Base-by-base conservation (phyloP, 228 moss, liverwort and hornwort genomes). In the Sphagnum magellanicum region DNA sequence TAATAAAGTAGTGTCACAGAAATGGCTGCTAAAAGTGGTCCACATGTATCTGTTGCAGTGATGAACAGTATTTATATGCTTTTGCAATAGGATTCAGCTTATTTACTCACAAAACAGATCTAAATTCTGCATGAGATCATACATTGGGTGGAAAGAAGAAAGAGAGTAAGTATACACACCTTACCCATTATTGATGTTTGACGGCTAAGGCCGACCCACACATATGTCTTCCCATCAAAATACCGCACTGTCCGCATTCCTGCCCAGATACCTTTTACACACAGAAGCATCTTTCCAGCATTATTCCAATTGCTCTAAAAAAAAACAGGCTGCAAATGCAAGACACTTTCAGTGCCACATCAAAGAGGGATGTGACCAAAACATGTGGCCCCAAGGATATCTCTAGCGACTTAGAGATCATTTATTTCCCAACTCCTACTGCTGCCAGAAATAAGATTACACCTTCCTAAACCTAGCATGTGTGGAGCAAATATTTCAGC, bases 201-300 rank as follows among this genome's bases (percentile, higher is more conserved):
- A 66, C 74, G 91, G 72, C 98, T 98, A 71, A 98, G 78, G 8
- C 98, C 98, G 49, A 94, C 94, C 98, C 98, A 98, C 50, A 73
- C 83, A 74, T 91, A 94, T 6, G 80, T 90, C 80, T 98, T 98
- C 17, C 98, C 94, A 72, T 94, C 92, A 75, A 98, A 98, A 74
- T 94, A 98, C 1, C 82, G 67, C 51, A 98, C 98, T 16, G 94
- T 94, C 74, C 77, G 82, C 79, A 98, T 87, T 59, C 98, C 98
- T 50, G 90, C 90, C 98, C 98, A 98, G 68, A 98, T 98, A 52
- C 98, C 97, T 98, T 77, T 60, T 65, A 4, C 57, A 48, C 60
- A 13, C 65, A 66, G 50, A 51, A 60, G 64, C 10, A 14, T 10
- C 66, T 50, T 50, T 66, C 47, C 10, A 10, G 12, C 66, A 62